Conservation (phyloP, 108 stramenopile genomes). For the Fragilaria radians region DNA sequence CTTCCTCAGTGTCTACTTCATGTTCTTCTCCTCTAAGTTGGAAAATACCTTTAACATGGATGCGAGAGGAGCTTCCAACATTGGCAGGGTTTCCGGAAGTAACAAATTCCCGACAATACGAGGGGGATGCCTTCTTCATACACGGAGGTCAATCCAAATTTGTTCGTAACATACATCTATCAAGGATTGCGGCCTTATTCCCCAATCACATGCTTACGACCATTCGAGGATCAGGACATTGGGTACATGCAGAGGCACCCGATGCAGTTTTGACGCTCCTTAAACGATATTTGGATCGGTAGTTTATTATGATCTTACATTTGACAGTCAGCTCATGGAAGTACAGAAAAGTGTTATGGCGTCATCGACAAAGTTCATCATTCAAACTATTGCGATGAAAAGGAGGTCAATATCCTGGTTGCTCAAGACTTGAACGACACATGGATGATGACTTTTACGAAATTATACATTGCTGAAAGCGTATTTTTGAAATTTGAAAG, state of each 20-base stretch:
- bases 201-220: slow-evolving; percentile 89
- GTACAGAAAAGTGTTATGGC: no score
- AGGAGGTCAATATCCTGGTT: no score
- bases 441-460: no score
- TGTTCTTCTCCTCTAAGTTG: slow-evolving; percentile 33
- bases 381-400: no score
- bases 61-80: slow-evolving; percentile 56
- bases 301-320: no score
- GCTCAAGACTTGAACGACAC: no score
- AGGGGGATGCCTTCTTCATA: slow-evolving; percentile 81
- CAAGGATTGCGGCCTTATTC: slow-evolving; percentile 73
- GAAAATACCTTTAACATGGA: slow-evolving; percentile 80
- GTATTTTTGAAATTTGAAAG: no score
- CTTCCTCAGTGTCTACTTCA: slow-evolving; percentile 1
- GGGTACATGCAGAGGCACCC: slow-evolving; percentile 92
- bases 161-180: slow-evolving; percentile 78
- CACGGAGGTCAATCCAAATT: slow-evolving; percentile 87
- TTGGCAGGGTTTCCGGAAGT: slow-evolving; percentile 85
- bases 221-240: slow-evolving; percentile 87
- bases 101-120: slow-evolving; percentile 22
- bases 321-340: no score
- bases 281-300: slow-evolving; percentile 76
- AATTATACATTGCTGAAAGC: no score
- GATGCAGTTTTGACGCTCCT: slow-evolving; percentile 71
- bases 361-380: no score